A percentile compares a stretch with the other conserved stretches of the same genome.
Conservation (phyloP, 345 rosid genomes). For the Gossypioides kirkii region DNA sequence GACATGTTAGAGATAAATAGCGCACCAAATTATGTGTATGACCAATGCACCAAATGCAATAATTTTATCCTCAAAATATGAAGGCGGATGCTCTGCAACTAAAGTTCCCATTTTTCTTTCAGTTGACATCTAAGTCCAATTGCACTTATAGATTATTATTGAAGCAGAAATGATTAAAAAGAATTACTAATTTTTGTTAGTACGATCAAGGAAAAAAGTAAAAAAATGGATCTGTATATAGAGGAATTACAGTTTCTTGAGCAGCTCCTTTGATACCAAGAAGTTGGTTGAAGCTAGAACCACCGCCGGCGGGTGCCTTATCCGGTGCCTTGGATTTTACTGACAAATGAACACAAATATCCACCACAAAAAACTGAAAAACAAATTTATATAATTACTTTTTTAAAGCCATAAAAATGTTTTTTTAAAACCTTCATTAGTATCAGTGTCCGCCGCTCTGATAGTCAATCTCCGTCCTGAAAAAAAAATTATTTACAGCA, state of each 20-base stretch:
- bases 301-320: constrained; percentile 59
- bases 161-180: neutral
- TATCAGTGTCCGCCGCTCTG: constrained; percentile 78
- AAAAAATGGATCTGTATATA: neutral
- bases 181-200: neutral
- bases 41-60: neutral
- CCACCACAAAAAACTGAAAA: neutral
- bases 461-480: constrained; percentile 64
- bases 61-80: neutral
- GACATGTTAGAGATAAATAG: neutral
- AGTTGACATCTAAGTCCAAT: neutral
- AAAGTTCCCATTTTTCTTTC: neutral
- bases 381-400: neutral
- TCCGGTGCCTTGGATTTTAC: constrained; percentile 65
- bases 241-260: constrained; percentile 64
- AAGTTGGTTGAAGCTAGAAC: constrained; percentile 90
- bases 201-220: neutral
- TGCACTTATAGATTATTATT: neutral
- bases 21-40: neutral
- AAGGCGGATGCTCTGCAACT: neutral
- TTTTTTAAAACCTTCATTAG: constrained; percentile 55
- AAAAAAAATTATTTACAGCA: constrained; percentile 11
- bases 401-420: neutral
- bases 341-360: constrained; percentile 17
- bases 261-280: constrained; percentile 97